phyloP scores from a whole-genome alignment of 1,284 basidiomycete species.

The Ceratobasidium sp. region DNA sequence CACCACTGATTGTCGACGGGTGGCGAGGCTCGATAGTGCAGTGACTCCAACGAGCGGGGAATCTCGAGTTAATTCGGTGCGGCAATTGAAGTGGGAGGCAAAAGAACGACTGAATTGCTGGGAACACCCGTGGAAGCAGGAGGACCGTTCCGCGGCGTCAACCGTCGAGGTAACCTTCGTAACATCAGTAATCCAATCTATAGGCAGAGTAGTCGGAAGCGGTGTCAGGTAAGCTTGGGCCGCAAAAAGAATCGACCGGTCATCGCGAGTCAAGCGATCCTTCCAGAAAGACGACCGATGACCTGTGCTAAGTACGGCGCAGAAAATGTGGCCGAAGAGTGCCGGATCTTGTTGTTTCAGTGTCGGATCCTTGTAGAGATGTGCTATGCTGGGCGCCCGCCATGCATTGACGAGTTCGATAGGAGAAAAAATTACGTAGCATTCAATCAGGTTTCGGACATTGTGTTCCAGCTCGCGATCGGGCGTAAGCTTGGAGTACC shows the following conservation, averaged over 20 bases:
- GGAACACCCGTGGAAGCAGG: neutral
- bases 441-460: neutral
- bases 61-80: neutral
- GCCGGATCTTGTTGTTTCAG: slow-evolving; percentile 10
- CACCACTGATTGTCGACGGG: neutral
- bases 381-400: neutral
- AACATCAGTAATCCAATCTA: neutral
- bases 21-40: neutral
- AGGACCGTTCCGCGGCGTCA: neutral
- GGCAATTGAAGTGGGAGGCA: neutral
- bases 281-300: slow-evolving; percentile 3
- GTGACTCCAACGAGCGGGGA: neutral
- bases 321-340: slow-evolving; percentile 9
- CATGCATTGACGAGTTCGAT: neutral
- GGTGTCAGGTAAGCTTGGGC: neutral
- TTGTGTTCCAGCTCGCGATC: slow-evolving; percentile 4
- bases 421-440: too few relatives aligned
- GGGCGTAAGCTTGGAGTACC: neutral
- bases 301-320: neutral
- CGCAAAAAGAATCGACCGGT: slow-evolving; percentile 1
- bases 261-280: slow-evolving; percentile 4
- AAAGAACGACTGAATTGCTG: neutral
- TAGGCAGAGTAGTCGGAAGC: slow-evolving; percentile 5
- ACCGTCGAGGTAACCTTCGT: neutral
- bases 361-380: neutral